phyloP scores from a whole-genome alignment of 2,329 filamentous ascomycete species.

The Bipolaris zeicola region DNA sequence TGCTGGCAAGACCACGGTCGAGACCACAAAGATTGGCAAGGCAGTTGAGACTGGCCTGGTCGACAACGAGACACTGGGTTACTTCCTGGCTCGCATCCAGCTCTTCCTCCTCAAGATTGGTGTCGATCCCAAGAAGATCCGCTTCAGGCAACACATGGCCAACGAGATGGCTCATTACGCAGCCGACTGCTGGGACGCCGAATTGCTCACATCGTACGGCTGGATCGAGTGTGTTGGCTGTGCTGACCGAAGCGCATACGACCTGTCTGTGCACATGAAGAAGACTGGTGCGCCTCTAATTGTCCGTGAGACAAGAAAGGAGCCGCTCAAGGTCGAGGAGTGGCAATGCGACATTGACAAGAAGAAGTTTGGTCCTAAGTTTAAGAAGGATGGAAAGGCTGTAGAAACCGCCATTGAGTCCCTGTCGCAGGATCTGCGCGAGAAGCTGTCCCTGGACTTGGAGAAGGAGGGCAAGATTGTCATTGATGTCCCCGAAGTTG shows the following conservation, averaged over 20 bases:
- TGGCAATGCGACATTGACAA: constrained; percentile 88
- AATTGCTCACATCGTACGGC: constrained; percentile 87
- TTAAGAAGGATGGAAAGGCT: constrained; percentile 87
- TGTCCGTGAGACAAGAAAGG: constrained; percentile 79
- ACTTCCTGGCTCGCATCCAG: constrained; percentile 94
- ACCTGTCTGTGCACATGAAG: constrained; percentile 89
- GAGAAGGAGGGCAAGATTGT: constrained; percentile 74
- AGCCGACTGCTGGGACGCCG: constrained; percentile 96
- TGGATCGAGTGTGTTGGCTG: constrained; percentile 99
- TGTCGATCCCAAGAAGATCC: constrained; percentile 83
- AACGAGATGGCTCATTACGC: constrained; percentile 94
- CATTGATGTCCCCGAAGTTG: constrained; percentile 72
- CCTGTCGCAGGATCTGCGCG: constrained; percentile 79
- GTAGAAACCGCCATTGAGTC: constrained; percentile 80
- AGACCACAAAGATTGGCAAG: constrained; percentile 78
- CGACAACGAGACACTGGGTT: constrained; percentile 97
- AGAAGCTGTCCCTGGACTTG: constrained; percentile 77
- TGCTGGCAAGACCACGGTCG: constrained; percentile 77
- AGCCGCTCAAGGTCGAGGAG: constrained; percentile 81
- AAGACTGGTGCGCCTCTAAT: constrained; percentile 86
- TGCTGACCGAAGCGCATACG: constrained; percentile 93
- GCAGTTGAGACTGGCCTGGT: constrained; percentile 83
- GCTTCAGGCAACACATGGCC: constrained; percentile 96
- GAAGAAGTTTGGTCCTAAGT: constrained; percentile 93
- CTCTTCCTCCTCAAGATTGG: constrained; percentile 89